Conservation (phyloP, 257 asterid genomes). For the Linderniella brevidens region DNA sequence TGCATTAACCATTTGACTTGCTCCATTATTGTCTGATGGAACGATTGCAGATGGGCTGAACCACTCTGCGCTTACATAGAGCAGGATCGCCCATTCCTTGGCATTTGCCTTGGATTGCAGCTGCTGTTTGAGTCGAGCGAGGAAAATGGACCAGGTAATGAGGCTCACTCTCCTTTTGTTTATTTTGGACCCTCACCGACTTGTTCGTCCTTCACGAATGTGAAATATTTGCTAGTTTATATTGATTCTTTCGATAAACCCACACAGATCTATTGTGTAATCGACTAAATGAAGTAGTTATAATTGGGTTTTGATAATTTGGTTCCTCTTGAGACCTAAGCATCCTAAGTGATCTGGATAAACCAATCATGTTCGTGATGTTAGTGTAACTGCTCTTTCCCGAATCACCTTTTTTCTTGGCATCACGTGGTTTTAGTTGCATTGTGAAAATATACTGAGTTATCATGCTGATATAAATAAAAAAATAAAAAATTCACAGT, state of each 20-base stretch:
- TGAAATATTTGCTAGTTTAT: neutral
- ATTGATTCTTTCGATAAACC: neutral
- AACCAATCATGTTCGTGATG: too few relatives aligned
- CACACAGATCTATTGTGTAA: neutral
- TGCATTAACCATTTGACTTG: too few relatives aligned
- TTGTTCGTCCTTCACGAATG: neutral
- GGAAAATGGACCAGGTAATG: conserved; percentile 84
- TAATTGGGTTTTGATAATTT: neutral
- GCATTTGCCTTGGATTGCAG: conserved; percentile 96
- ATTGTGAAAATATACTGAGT: neutral
- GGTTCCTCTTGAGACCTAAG: too few relatives aligned
- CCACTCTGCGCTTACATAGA: conserved; percentile 69
- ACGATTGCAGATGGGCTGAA: conserved; percentile 56
- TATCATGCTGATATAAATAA: conserved; percentile 7
- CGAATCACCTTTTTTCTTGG: too few relatives aligned
- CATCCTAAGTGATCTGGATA: too few relatives aligned
- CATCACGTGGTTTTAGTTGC: too few relatives aligned
- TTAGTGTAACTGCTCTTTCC: too few relatives aligned
- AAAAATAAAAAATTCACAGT: conserved; percentile 24
- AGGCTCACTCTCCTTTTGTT: neutral
- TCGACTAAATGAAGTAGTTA: neutral
- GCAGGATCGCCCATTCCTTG: conserved; percentile 92
- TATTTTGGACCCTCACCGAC: neutral
- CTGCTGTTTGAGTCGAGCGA: conserved; percentile 91
- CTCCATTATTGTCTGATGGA: neutral